Evolutionary conservation across 2,329 filamentous ascomycete species (phyloP), one percentile per base, ranked within the genome.

Genomic region (Botrytis aclada): DNA sequence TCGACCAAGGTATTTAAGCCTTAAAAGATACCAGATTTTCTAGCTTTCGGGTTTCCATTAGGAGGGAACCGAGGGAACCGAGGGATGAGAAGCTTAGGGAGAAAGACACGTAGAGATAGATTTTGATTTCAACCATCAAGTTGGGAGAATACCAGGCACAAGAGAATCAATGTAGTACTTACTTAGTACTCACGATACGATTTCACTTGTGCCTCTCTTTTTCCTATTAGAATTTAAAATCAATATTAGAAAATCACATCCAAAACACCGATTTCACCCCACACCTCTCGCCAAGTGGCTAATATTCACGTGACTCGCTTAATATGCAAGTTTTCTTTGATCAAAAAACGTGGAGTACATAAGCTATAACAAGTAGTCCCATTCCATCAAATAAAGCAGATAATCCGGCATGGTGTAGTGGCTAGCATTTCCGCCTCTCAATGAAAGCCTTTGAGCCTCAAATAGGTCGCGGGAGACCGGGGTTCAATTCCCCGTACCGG

Each of bases 351-450:
- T 34, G 34, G 20, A 37, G 32, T 39, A 69, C 41, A 64, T 43
- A 1, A 29, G 0, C 7, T 43, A 39, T 4, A 1, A 64, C n/a
- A 6, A 16, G 0, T n/a, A n/a, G n/a, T n/a, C n/a, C n/a, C n/a
- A n/a, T n/a, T 6, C 0, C 39, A 63, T 32, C 9, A 63, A 63
- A 43, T 32, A 3, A 0, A 43, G 18, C 39, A 37, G 29, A 51
- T 12, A 14, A 51, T 66, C 63, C 63, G 63, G 63, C 63, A 66
- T 66, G 63, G 63, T 66, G 63, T 66, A 66, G 63, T 66, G 63
- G 63, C 63, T 66, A 66, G 63, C 63, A 66, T 66, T 66, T 66
- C 63, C 63, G 63, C 63, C 63, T 66, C 63, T 66, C 63, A 66
- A 3, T 25, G 20, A 14, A 51, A 37, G 43, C 22, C 3, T 3